Percentiles rank a stretch among this genome's conserved stretches.
Conservation (phyloP, 2,329 filamentous ascomycete genomes). For the Parastagonospora avenae region DNA sequence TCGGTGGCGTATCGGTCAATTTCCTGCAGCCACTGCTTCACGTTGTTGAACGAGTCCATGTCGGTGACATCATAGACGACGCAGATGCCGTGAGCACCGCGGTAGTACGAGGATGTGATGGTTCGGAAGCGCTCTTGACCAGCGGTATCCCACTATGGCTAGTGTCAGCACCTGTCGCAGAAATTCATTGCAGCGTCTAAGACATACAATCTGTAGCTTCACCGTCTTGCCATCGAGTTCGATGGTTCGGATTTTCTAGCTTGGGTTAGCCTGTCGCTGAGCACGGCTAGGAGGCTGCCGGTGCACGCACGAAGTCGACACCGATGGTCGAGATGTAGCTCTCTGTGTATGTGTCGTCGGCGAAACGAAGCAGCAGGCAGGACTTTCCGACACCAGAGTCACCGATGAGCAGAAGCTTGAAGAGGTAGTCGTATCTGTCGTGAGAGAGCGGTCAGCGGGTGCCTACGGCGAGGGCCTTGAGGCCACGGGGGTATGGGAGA, state of each 20-base stretch:
- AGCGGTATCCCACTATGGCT: conserved; percentile 90
- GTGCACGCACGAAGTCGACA: conserved; percentile 74
- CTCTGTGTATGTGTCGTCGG: conserved; percentile 90
- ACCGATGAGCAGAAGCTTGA: conserved; percentile 99
- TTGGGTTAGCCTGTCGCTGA: conserved; percentile 28
- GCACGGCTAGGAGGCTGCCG: conserved; percentile 38
- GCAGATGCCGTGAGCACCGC: conserved; percentile 98
- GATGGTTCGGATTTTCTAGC: conserved; percentile 98
- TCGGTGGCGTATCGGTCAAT: conserved; percentile 99
- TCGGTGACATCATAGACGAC: conserved; percentile 99
- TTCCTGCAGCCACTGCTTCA: conserved; percentile 99
- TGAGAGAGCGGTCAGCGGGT: conserved; percentile 25
- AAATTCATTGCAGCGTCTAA: not conserved
- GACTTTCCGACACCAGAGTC: conserved; percentile 99
- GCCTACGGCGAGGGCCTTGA: conserved; percentile 5
- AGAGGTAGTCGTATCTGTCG: conserved; percentile 98
- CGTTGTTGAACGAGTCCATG: conserved; percentile 99
- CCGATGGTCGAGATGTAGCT: conserved; percentile 99
- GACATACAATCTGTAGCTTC: conserved; percentile 86
- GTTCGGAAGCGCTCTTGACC: conserved; percentile 99
- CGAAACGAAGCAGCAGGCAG: conserved; percentile 95
- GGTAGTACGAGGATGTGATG: conserved; percentile 99
- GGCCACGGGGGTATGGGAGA: conserved; percentile 4
- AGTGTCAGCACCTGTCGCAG: conserved; percentile 18
- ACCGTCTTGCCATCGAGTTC: conserved; percentile 99